Evolutionary conservation across 371 early-diverging fungal species (phyloP).

Genomic region (Catenaria anguillulae): DNA sequence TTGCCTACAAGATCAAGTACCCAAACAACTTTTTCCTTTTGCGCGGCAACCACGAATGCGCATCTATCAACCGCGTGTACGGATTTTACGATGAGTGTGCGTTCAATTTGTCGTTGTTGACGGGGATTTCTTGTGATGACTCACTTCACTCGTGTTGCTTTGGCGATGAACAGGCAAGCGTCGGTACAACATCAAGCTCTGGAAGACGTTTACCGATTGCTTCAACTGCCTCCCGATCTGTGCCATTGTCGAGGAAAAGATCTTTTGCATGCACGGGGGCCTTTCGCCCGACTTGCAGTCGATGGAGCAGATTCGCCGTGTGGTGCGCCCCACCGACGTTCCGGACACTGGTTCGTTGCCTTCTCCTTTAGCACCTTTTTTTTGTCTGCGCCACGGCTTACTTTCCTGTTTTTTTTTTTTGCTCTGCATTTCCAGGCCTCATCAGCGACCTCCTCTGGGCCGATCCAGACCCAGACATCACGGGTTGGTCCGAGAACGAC

Average conservation of each 20-base stretch:
- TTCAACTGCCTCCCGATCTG: conserved; percentile 97
- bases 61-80: conserved; percentile 85
- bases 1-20: conserved; percentile 88
- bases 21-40: conserved; percentile 94
- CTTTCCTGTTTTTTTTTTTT: background rate
- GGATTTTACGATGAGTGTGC: conserved; percentile 98
- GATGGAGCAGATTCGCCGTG: conserved; percentile 87
- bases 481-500: conserved; percentile 95
- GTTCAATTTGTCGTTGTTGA: conserved; percentile 8
- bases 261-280: conserved; percentile 98
- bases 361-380: conserved; percentile 16
- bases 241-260: conserved; percentile 89
- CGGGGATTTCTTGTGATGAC: no score
- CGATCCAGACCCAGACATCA: conserved; percentile 56
- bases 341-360: conserved; percentile 98
- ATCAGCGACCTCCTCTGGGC: conserved; percentile 83
- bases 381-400: background rate
- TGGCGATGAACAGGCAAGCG: conserved; percentile 43
- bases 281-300: conserved; percentile 72
- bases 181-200: conserved; percentile 79
- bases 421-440: no score
- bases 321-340: conserved; percentile 87
- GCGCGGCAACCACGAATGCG: conserved; percentile 91
- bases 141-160: background rate
- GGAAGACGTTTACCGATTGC: conserved; percentile 94